These are phyloP conservation scores for Arthrobotrys sphaeroides DNA, from an alignment of 2,329 filamentous ascomycete species.

Conservation along the genomic window DNA sequence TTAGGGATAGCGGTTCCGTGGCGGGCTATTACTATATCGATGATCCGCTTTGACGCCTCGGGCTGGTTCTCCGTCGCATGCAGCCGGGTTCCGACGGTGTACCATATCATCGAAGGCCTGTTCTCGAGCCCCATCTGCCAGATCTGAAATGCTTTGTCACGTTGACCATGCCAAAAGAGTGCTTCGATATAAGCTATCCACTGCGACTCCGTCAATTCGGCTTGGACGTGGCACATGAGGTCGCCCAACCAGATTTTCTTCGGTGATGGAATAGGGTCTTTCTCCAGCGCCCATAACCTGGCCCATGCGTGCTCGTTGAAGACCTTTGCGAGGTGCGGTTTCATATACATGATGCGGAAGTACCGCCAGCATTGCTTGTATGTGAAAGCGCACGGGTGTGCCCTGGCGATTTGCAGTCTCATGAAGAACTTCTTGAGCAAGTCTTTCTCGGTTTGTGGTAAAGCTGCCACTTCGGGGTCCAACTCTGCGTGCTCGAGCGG, in stretches of 20 bases:
- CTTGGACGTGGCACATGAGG: constrained; percentile 36
- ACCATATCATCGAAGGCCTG: constrained; percentile 39
- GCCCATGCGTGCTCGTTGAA: constrained; percentile 48
- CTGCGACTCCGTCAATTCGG: constrained; percentile 35
- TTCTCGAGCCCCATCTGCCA: constrained; percentile 33
- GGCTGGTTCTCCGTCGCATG: constrained; percentile 49
- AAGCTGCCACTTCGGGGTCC: constrained; percentile 7
- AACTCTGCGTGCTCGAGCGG: constrained; percentile 18
- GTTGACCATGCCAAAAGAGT: constrained; percentile 42
- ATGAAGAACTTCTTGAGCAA: constrained; percentile 52
- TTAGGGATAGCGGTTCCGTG: constrained; percentile 28
- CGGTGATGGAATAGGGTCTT: constrained; percentile 21
- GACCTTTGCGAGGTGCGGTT: constrained; percentile 20
- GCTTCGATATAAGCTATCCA: constrained; percentile 49
- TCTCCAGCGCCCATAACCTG: constrained; percentile 36
- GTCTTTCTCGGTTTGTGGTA: background rate
- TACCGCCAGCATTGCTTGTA: constrained; percentile 31
- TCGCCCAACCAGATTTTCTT: constrained; percentile 44
- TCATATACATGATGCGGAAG: constrained; percentile 26
- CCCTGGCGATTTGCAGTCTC: constrained; percentile 35
- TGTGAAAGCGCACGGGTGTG: constrained; percentile 25
- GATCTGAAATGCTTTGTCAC: constrained; percentile 36
- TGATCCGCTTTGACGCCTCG: constrained; percentile 22
- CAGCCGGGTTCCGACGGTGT: constrained; percentile 32
- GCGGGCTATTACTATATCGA: constrained; percentile 19